A percentile compares a stretch with the other conserved stretches of the same genome.
Evolutionary conservation across 1,139 yeast genomes (phyloP).

Genomic region (Candida smagusa): DNA sequence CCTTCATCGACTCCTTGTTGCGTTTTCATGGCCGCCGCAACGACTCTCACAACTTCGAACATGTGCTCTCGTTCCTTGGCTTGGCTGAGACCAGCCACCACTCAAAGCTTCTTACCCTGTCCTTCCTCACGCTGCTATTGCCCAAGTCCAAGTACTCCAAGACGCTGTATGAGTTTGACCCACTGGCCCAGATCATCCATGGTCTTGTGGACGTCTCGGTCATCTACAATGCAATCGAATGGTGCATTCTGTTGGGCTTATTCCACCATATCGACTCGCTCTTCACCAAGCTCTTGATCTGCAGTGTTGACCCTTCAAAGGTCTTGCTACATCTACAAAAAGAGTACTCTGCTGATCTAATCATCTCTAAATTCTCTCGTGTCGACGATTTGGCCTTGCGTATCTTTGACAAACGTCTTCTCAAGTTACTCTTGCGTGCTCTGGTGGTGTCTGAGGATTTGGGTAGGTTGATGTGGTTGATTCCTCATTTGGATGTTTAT

Average conservation of each 20-base stretch:
- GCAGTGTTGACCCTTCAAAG: slow-evolving; percentile 13
- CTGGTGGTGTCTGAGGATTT: slow-evolving; percentile 28
- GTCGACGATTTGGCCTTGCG: slow-evolving; percentile 12
- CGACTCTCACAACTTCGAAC: slow-evolving; percentile 19
- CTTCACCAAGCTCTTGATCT: slow-evolving; percentile 33
- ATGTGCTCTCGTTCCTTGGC: slow-evolving; percentile 26
- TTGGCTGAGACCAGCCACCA: slow-evolving; percentile 28
- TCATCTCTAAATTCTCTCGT: slow-evolving; percentile 8
- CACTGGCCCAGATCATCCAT: neutral
- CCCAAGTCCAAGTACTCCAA: slow-evolving; percentile 28
- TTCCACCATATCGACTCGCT: slow-evolving; percentile 32
- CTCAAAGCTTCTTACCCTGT: slow-evolving; percentile 19
- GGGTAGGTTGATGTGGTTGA: slow-evolving; percentile 39
- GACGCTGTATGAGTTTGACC: neutral
- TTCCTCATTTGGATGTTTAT: slow-evolving; percentile 35
- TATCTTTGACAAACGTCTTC: slow-evolving; percentile 25
- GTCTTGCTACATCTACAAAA: slow-evolving; percentile 6
- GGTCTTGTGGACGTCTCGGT: slow-evolving; percentile 13
- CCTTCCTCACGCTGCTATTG: slow-evolving; percentile 20
- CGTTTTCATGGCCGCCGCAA: slow-evolving; percentile 23
- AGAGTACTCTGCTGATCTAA: slow-evolving; percentile 1
- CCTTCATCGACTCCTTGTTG: slow-evolving; percentile 24
- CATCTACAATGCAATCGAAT: slow-evolving; percentile 27
- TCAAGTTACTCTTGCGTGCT: slow-evolving; percentile 24
- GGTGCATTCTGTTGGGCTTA: slow-evolving; percentile 27